phyloP scores from a whole-genome alignment of 345 rosid species.

The Schrenkiella parvula region DNA sequence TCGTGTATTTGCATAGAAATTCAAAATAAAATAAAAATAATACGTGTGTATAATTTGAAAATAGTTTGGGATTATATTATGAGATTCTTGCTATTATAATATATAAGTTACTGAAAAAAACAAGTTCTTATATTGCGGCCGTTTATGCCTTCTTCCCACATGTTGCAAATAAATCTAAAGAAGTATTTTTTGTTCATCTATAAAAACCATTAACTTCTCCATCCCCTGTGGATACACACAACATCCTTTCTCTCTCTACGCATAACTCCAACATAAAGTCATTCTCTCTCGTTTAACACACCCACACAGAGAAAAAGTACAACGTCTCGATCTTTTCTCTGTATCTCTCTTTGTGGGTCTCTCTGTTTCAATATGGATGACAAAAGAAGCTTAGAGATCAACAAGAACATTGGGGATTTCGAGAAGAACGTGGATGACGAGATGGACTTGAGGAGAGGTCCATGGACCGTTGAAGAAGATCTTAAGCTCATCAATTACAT shows the following conservation, averaged over 20 bases:
- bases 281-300: background rate
- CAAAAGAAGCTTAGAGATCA: conserved; percentile 33
- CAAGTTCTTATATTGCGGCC: conserved; percentile 21
- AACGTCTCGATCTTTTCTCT: conserved; percentile 16
- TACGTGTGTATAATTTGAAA: too few relatives aligned
- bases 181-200: conserved; percentile 19
- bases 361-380: conserved; percentile 41
- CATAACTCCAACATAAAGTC: conserved; percentile 14
- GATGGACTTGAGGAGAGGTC: conserved; percentile 67
- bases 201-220: conserved; percentile 23
- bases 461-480: conserved; percentile 94
- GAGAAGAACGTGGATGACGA: conserved; percentile 46
- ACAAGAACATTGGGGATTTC: conserved; percentile 3
- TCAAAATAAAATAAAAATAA: too few relatives aligned
- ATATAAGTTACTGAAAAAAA: background rate
- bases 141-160: conserved; percentile 21
- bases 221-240: conserved; percentile 17
- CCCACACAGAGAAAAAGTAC: background rate
- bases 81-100: background rate
- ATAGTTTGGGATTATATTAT: background rate
- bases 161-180: conserved; percentile 1
- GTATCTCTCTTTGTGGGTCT: conserved; percentile 26
- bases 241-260: conserved; percentile 22
- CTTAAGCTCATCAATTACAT: conserved; percentile 76
- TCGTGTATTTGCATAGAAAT: background rate